A percentile compares a stretch with the other conserved stretches of the same genome.
phyloP scores from a whole-genome alignment of 2,329 filamentous ascomycete genomes.

The Ophiocordyceps camponoti-rufipedis region DNA sequence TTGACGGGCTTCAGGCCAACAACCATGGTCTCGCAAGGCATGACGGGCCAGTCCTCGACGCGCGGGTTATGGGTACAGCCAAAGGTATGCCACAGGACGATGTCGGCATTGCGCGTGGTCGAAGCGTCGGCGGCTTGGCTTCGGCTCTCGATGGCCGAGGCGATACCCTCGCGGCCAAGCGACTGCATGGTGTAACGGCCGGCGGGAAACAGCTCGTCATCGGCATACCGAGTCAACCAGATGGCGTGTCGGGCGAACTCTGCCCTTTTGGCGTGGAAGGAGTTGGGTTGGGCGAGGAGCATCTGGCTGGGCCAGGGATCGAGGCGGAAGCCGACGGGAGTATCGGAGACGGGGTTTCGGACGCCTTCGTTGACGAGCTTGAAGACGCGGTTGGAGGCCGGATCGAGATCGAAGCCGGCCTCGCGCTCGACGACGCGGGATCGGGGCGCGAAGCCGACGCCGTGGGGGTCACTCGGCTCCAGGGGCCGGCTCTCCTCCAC shows the following conservation, averaged over 20 bases:
- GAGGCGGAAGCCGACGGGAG: constrained; percentile 29
- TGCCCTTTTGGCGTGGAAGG: constrained; percentile 19
- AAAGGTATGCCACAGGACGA: constrained; percentile 38
- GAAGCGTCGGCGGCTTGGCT: constrained; percentile 26
- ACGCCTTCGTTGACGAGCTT: constrained; percentile 27
- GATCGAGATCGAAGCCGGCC: constrained; percentile 28
- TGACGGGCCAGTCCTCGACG: constrained; percentile 51
- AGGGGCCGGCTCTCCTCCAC: constrained; percentile 21
- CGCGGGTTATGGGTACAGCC: constrained; percentile 47
- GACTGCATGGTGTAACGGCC: constrained; percentile 28
- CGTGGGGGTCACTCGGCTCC: constrained; percentile 32
- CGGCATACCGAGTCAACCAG: constrained; percentile 26
- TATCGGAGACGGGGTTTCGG: constrained; percentile 24
- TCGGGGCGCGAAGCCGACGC: constrained; percentile 21
- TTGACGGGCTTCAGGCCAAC: constrained; percentile 26
- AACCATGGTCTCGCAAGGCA: constrained; percentile 37
- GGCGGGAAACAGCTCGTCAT: constrained; percentile 24
- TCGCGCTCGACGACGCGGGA: constrained; percentile 26
- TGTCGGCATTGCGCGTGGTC: constrained; percentile 26
- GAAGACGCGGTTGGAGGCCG: constrained; percentile 27
- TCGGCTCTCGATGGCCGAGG: constrained; percentile 17
- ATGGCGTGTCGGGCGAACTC: constrained; percentile 24
- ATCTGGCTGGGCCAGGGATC: constrained; percentile 19
- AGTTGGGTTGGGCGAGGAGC: constrained; percentile 20
- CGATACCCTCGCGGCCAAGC: constrained; percentile 10